phyloP scores from a whole-genome alignment of 2,329 filamentous ascomycete genomes.

The Botrytis porri region DNA sequence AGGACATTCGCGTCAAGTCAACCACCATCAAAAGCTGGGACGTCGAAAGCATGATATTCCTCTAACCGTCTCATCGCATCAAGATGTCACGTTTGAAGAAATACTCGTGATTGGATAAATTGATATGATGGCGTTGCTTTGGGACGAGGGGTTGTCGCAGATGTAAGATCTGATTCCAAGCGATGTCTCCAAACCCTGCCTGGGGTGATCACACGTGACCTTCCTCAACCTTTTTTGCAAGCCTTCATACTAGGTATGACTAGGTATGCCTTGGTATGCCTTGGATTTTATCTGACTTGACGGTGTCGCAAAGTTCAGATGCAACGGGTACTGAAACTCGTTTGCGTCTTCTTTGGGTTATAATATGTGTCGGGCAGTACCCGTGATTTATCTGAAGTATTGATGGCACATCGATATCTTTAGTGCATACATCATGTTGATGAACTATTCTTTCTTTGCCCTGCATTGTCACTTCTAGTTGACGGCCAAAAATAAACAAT shows the following conservation, averaged over 20 bases:
- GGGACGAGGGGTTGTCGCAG: constrained; percentile 14
- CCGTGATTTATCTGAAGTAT: neutral
- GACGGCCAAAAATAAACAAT: neutral
- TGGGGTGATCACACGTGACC: constrained; percentile 13
- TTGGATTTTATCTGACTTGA: neutral
- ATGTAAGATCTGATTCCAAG: constrained; percentile 12
- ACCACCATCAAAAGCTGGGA: neutral
- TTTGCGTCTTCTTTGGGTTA: neutral
- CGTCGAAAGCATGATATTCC: neutral
- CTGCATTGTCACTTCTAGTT: neutral
- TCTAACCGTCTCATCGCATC: neutral
- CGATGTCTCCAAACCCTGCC: constrained; percentile 13
- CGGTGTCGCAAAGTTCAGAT: neutral
- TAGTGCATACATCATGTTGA: neutral
- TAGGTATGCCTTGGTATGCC: too few species aligned
- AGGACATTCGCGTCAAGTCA: neutral
- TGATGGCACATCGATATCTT: neutral
- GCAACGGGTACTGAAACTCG: neutral
- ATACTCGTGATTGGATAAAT: neutral
- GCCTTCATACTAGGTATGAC: too few species aligned
- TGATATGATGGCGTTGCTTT: neutral
- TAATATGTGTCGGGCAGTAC: neutral
- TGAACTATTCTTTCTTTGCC: neutral
- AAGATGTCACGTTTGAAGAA: neutral
- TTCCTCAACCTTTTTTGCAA: too few species aligned